Conservation (phyloP, 1,284 basidiomycete species). For the Pseudozyma hubeiensis region DNA sequence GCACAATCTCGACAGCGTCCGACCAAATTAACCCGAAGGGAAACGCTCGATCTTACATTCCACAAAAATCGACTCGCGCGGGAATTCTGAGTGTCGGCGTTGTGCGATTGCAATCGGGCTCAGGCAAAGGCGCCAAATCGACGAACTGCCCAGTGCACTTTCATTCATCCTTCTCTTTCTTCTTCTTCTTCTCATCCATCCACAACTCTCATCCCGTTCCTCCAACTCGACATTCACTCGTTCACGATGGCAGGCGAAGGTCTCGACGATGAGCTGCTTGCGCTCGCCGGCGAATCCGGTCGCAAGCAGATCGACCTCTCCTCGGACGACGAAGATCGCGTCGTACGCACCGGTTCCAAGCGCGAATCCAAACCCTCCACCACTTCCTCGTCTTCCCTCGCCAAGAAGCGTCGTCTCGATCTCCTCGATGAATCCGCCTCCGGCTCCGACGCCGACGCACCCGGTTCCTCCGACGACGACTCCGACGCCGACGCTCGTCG, state of each 20-base stretch:
- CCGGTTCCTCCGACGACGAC: constrained; percentile 21
- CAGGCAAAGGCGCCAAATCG: no score
- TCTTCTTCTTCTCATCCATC: no score
- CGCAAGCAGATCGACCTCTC: constrained; percentile 74
- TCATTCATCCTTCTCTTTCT: no score
- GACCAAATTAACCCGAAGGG: no score
- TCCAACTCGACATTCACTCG: no score
- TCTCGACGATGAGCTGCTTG: constrained; percentile 77
- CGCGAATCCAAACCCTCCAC: constrained; percentile 3
- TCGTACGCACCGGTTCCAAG: constrained; percentile 67
- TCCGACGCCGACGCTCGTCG: constrained; percentile 11
- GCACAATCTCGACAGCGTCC: no score
- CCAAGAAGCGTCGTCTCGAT: constrained; percentile 50
- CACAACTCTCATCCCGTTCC: no score
- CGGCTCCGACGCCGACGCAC: constrained; percentile 30
- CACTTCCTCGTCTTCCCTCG: constrained; percentile 21
- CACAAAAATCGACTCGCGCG: no score
- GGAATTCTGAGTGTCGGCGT: no score
- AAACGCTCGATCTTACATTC: no score
- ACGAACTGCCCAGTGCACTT: no score
- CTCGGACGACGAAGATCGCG: constrained; percentile 71
- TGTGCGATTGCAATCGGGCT: no score
- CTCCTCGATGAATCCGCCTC: constrained; percentile 60
- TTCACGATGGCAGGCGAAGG: constrained; percentile 57
- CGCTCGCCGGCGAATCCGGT: constrained; percentile 75